Base-by-base conservation (phyloP, 2,329 filamentous ascomycete species). In the Aspergillus fumigatiaffinis region DNA sequence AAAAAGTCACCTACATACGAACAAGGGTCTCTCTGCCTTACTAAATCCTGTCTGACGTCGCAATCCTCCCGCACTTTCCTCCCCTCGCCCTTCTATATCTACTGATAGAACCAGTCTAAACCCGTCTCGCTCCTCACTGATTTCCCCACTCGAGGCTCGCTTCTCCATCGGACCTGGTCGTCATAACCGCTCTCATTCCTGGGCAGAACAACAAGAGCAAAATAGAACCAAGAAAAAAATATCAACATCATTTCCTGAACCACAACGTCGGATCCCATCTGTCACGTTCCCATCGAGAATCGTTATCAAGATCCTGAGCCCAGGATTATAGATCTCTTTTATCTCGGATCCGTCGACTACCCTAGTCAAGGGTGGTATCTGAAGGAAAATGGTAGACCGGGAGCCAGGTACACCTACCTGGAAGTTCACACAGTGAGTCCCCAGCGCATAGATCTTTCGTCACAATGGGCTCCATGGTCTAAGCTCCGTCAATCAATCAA, bases 401-500 rank as follows among this genome's bases (percentile, higher is more conserved):
- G 92, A 96, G 82, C 84, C 89, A 80, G 91, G 87, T 84, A 88
- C 91, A 81, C 92, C 92, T 75, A 97, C 92, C 80, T 97, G 93
- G 93, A 97, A 97, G 84, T 97, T 97, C 82, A 97, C 93, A 78
- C 93, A 97, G 92, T 96, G 90, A 79, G 91, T 84, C 59, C 51
- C 47, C 41, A 48, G 32, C 41, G 54, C 44, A 28, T n/a, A 50
- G 54, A 23, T 55, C 42, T 51, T 57, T 52, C 46, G 50, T 55
- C 57, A 59, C 53, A 50, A 29, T 41, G 50, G 51, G 26, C 12
- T 44, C 46, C 25, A 17, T 35, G 20, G 32, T 47, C 42, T 21
- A 8, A 28, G 21, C 12, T 14, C 4, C 44, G 44, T 26, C 44
- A 7, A 47, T 8, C 21, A 14, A 3, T 7, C 21, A 14, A 8